These are phyloP conservation scores for Fusarium nisikadoi DNA, from an alignment of 2,329 filamentous ascomycete species.

Conservation along the genomic window DNA sequence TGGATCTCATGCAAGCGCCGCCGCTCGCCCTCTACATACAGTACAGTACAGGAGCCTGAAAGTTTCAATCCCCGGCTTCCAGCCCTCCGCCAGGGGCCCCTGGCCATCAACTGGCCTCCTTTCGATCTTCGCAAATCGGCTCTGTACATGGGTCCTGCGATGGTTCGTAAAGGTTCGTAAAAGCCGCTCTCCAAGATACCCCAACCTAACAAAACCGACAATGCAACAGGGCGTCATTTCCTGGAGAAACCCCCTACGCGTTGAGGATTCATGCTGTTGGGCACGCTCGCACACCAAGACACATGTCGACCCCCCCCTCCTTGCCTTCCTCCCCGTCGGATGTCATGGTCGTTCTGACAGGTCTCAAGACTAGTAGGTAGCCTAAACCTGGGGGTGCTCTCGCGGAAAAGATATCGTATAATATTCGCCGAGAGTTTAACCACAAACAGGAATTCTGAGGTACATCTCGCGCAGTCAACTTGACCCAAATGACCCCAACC, in stretches of 20 bases:
- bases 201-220: slow-evolving; percentile 15
- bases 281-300: background rate
- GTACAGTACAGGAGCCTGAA: background rate
- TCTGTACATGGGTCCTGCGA: slow-evolving; percentile 15
- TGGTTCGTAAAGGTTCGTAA: slow-evolving; percentile 6
- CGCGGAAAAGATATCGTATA: slow-evolving; percentile 15
- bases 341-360: background rate
- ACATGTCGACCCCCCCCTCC: background rate
- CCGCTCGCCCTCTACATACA: background rate
- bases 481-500: slow-evolving; percentile 2
- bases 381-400: background rate
- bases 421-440: slow-evolving; percentile 32
- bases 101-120: slow-evolving; percentile 9
- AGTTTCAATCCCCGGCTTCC: slow-evolving; percentile 12
- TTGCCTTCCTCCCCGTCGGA: background rate
- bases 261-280: background rate
- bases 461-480: slow-evolving; percentile 11
- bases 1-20: slow-evolving; percentile 39
- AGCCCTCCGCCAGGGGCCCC: slow-evolving; percentile 6
- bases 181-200: slow-evolving; percentile 10
- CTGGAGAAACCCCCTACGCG: slow-evolving; percentile 8
- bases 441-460: slow-evolving; percentile 16
- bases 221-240: background rate
- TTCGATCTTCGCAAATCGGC: slow-evolving; percentile 43
- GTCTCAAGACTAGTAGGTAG: background rate